Evolutionary conservation across 1,284 basidiomycete genomes (phyloP).

Genomic region (Xanthoconium separans): DNA sequence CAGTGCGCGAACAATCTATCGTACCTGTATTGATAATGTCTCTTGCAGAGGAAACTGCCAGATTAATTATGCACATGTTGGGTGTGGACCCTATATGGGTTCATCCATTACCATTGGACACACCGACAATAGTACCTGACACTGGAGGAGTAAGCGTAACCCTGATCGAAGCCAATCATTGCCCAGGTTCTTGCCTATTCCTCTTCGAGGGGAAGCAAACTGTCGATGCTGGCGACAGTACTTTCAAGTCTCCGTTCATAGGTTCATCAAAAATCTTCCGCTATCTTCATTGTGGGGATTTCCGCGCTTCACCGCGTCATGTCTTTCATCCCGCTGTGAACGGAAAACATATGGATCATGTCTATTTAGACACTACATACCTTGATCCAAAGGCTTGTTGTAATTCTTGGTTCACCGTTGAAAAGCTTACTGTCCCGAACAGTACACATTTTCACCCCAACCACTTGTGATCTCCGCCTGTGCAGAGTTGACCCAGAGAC

Average conservation of each 20-base stretch:
- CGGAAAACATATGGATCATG: conserved; percentile 78
- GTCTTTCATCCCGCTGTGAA: conserved; percentile 79
- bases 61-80: conserved; percentile 87
- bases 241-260: conserved; percentile 67
- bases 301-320: conserved; percentile 84
- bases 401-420: neutral
- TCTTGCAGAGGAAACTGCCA: conserved; percentile 67
- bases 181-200: conserved; percentile 93
- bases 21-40: neutral
- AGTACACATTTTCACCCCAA: conserved; percentile 96
- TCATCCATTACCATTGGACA: conserved; percentile 80
- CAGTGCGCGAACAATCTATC: neutral
- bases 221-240: conserved; percentile 79
- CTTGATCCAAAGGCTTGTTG: conserved; percentile 76
- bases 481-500: conserved; percentile 72
- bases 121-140: conserved; percentile 71
- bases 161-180: conserved; percentile 97
- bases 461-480: conserved; percentile 91
- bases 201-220: conserved; percentile 93
- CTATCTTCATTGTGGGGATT: conserved; percentile 96
- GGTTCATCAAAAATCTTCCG: conserved; percentile 74
- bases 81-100: conserved; percentile 88
- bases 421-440: conserved; percentile 2
- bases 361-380: conserved; percentile 98
- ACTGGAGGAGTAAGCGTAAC: conserved; percentile 89